A percentile compares a stretch with the other conserved stretches of the same genome.
These are phyloP conservation scores for Phlebiopsis flavidoalba DNA, from an alignment of 768 basidiomycete species.

Conservation along the genomic window DNA sequence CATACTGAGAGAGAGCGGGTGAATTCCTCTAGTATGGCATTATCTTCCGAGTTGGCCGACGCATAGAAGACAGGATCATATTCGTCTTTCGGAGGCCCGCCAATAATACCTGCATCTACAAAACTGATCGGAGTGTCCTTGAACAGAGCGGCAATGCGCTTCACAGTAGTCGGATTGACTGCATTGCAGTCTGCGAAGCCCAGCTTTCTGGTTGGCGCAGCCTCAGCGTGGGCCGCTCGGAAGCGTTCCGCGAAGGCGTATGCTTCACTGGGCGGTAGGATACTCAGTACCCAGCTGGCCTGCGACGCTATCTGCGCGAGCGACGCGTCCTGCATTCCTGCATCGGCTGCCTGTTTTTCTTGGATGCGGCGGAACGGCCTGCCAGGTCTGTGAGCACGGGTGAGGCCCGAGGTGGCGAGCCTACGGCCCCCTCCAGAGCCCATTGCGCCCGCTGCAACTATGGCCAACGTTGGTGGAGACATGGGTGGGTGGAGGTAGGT, in stretches of 20 bases:
- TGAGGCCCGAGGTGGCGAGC: constrained; percentile 41
- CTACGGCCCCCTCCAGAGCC: constrained; percentile 49
- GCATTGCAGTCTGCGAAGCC: constrained; percentile 56
- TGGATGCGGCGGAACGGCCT: constrained; percentile 45
- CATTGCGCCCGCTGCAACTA: constrained; percentile 57
- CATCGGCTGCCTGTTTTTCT: constrained; percentile 41
- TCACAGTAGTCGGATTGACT: constrained; percentile 45
- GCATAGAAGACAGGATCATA: constrained; percentile 55
- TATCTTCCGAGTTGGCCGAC: constrained; percentile 33
- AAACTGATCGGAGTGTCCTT: constrained; percentile 34
- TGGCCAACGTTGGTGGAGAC: constrained; percentile 29
- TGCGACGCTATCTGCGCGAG: constrained; percentile 31
- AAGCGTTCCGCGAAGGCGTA: constrained; percentile 37
- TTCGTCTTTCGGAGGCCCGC: constrained; percentile 42
- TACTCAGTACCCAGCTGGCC: constrained; percentile 47
- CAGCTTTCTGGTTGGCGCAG: constrained; percentile 13
- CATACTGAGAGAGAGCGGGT: constrained; percentile 34
- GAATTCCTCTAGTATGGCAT: constrained; percentile 33
- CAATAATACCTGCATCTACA: constrained; percentile 54
- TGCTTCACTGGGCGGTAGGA: constrained; percentile 54
- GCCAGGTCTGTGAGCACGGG: constrained; percentile 49
- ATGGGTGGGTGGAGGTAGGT: background rate
- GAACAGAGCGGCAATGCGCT: constrained; percentile 43
- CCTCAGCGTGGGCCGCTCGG: constrained; percentile 22
- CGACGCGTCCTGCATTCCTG: constrained; percentile 42